phyloP scores from a whole-genome alignment of 2,329 filamentous ascomycete genomes.

The Curvularia sp. region DNA sequence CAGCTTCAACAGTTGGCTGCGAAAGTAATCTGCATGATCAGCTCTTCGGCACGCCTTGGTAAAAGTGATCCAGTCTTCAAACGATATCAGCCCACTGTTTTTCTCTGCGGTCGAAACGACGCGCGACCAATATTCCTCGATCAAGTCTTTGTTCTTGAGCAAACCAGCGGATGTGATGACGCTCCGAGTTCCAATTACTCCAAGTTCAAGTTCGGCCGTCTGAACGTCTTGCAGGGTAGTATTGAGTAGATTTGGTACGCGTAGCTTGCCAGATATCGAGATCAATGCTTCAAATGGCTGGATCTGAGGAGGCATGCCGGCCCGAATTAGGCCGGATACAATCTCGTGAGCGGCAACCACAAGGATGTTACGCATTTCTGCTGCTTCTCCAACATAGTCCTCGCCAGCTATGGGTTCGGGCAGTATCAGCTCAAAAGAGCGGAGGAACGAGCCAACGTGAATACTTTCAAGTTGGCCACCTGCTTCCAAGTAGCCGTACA shows the following conservation, averaged over 20 bases:
- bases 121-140: slow-evolving; percentile 43
- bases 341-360: slow-evolving; percentile 36
- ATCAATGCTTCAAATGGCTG: slow-evolving; percentile 40
- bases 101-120: slow-evolving; percentile 34
- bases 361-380: slow-evolving; percentile 32
- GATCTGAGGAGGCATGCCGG: slow-evolving; percentile 35
- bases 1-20: slow-evolving; percentile 34
- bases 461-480: slow-evolving; percentile 48
- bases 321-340: slow-evolving; percentile 34
- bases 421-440: slow-evolving; percentile 40
- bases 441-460: slow-evolving; percentile 51
- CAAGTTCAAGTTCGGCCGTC: slow-evolving; percentile 29
- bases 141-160: slow-evolving; percentile 29
- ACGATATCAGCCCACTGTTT: slow-evolving; percentile 30
- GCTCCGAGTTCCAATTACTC: slow-evolving; percentile 30
- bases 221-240: slow-evolving; percentile 37
- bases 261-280: slow-evolving; percentile 39
- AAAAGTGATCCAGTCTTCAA: slow-evolving; percentile 46
- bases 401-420: slow-evolving; percentile 26
- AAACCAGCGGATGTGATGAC: slow-evolving; percentile 42
- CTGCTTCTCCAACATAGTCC: slow-evolving; percentile 29
- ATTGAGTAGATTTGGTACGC: slow-evolving; percentile 34
- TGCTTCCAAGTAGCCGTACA: slow-evolving; percentile 54
- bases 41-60: slow-evolving; percentile 42
- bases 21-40: slow-evolving; percentile 31